Evolutionary conservation across 345 rosid genomes (phyloP).

Genomic region (Gossypium longicalyx): DNA sequence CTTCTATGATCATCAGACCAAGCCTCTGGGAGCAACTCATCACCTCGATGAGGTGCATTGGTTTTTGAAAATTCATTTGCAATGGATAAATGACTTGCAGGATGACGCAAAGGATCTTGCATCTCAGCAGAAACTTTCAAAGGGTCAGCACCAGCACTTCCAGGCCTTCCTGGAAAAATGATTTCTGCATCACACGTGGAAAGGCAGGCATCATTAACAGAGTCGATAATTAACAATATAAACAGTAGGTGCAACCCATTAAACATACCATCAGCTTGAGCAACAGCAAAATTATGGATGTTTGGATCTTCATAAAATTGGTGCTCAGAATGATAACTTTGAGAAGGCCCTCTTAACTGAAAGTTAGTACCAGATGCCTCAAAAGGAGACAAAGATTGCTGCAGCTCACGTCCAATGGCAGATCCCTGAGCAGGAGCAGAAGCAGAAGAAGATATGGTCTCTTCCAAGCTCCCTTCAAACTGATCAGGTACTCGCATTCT

Average conservation of each 20-base stretch:
- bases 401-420: slow-evolving; percentile 20
- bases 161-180: slow-evolving; percentile 44
- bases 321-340: slow-evolving; percentile 11
- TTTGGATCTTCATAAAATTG: slow-evolving; percentile 25
- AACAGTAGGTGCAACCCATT: slow-evolving; percentile 11
- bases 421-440: slow-evolving; percentile 15
- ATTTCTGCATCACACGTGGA: slow-evolving; percentile 34
- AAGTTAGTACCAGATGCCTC: slow-evolving; percentile 16
- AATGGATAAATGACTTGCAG: slow-evolving; percentile 27
- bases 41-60: slow-evolving; percentile 35
- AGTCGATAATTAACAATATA: background rate
- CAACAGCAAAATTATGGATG: slow-evolving; percentile 28
- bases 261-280: slow-evolving; percentile 45
- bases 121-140: slow-evolving; percentile 21
- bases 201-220: slow-evolving; percentile 10
- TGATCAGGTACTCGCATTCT: slow-evolving; percentile 20
- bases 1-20: slow-evolving; percentile 31
- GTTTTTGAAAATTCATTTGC: slow-evolving; percentile 32
- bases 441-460: background rate
- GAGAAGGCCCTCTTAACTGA: slow-evolving; percentile 20
- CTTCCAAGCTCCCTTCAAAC: slow-evolving; percentile 2
- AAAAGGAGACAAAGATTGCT: slow-evolving; percentile 18
- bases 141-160: slow-evolving; percentile 28
- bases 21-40: slow-evolving; percentile 37
- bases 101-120: slow-evolving; percentile 25